Evolutionary conservation across 768 basidiomycete species (phyloP), one percentile per base, ranked within the genome.

Genomic region (Lactifluus piperatus): DNA sequence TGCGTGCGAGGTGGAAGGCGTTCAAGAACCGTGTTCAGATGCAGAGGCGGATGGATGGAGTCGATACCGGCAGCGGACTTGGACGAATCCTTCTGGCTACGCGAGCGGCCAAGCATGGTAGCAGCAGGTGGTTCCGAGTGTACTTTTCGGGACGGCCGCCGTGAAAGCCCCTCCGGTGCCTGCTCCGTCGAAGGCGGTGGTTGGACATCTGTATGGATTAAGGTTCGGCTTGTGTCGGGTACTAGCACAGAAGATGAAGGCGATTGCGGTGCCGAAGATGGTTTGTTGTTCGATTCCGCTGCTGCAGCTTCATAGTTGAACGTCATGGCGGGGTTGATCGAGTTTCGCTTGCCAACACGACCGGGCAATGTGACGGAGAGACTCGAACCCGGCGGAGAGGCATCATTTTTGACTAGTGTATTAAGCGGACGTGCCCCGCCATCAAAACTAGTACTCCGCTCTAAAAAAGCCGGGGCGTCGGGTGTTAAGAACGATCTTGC

Each of bases 291-390:
- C 20, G 32, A 34, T 44, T 60, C 65, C 11, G 54, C 5, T 36
- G 54, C 45, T 11, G 47, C 4, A 13, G 56, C 44, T 29, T 54
- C 63, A 36, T 65, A 56, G 22, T 69, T 74, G 60, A 80, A 71
- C 7, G 74, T 67, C 45, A 77, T 68, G 4, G 68, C 75, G 1
- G 83, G 83, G 56, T 81, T 83, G 60, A 83, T 82, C 4, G 82
- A 83, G 22, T 77, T 71, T 13, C 82, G 72, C 46, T 75, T 77
- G 26, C 78, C 79, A 0, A 74, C 71, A 36, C 78, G 74, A 5
- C 70, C 70, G 0, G 72, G 72, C 7, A 61, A 60, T 18, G 61
- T 56, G 60, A 69, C 49, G 44, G 76, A 64, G 51, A 73, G 66
- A 51, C 65, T 58, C 47, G 72, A 66, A 22, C 62, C 66, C 39